phyloP scores from a whole-genome alignment of 2,329 filamentous ascomycete species.

The Penicillium paneum region DNA sequence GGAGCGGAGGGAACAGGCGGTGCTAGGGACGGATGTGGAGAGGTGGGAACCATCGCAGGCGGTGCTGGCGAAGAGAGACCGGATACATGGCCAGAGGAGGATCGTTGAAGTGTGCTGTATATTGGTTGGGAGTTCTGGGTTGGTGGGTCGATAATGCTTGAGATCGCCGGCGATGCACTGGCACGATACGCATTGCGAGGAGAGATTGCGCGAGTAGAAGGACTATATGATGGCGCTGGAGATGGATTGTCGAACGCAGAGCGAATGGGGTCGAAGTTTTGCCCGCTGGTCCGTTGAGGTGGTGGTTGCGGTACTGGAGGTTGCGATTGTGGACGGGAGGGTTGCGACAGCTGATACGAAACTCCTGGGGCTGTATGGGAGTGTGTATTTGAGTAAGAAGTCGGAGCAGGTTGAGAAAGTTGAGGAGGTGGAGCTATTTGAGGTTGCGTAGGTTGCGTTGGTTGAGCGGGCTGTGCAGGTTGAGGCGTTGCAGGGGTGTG shows the following conservation, averaged over 20 bases:
- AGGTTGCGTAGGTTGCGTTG: conserved; percentile 5
- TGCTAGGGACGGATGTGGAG: conserved; percentile 24
- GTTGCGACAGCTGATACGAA: conserved; percentile 45
- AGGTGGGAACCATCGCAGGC: conserved; percentile 24
- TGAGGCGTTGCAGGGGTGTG: conserved; percentile 9
- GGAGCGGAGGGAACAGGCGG: conserved; percentile 23
- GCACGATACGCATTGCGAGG: conserved; percentile 59
- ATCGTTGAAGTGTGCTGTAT: conserved; percentile 29
- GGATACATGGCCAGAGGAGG: conserved; percentile 28
- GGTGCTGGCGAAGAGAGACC: conserved; percentile 27
- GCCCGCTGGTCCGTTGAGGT: conserved; percentile 63
- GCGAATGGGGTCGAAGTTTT: conserved; percentile 86
- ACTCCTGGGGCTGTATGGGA: conserved; percentile 51
- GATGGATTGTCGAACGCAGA: conserved; percentile 56
- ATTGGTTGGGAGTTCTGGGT: conserved; percentile 31
- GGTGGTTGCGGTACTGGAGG: conserved; percentile 46
- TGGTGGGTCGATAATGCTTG: conserved; percentile 76
- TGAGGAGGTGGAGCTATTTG: conserved; percentile 3
- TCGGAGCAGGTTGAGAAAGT: conserved; percentile 10
- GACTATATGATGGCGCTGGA: conserved; percentile 42
- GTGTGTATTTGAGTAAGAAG: conserved; percentile 34
- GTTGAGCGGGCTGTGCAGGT: conserved; percentile 2
- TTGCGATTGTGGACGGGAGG: conserved; percentile 43
- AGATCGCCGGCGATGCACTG: conserved; percentile 88
- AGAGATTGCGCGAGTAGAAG: conserved; percentile 48